These are phyloP conservation scores for Schwanniomyces polymorphus DNA, from an alignment of 805 yeast species.

Conservation along the genomic window DNA sequence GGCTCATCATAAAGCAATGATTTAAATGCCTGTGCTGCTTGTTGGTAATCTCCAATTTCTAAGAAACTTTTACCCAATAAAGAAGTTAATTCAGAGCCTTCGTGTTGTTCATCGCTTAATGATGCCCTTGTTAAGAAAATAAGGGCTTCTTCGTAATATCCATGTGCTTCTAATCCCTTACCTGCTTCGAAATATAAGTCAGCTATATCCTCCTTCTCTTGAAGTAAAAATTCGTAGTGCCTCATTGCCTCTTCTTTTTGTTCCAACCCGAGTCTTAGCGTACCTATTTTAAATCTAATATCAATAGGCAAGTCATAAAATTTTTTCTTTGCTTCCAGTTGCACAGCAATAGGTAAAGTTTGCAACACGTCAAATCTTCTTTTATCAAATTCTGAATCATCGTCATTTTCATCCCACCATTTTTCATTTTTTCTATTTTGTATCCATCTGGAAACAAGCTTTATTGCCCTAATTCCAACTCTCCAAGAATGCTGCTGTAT, in stretches of 20 bases:
- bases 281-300: conserved; percentile 78
- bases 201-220: conserved; percentile 59
- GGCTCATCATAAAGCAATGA: conserved; percentile 57
- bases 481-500: conserved; percentile 64
- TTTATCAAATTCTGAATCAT: conserved; percentile 83
- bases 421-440: conserved; percentile 62
- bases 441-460: conserved; percentile 79
- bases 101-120: conserved; percentile 49
- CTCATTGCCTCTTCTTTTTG: conserved; percentile 67
- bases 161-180: conserved; percentile 63
- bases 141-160: conserved; percentile 74
- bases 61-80: conserved; percentile 76
- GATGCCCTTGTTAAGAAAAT: conserved; percentile 60
- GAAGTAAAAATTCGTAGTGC: conserved; percentile 64
- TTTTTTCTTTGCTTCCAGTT: conserved; percentile 15
- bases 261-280: conserved; percentile 65
- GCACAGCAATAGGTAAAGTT: conserved; percentile 20
- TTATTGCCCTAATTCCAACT: conserved; percentile 64
- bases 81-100: conserved; percentile 48
- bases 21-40: conserved; percentile 61
- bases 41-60: conserved; percentile 66
- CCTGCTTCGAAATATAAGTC: conserved; percentile 84
- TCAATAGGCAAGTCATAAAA: conserved; percentile 72
- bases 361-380: conserved; percentile 46
- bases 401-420: conserved; percentile 64